A percentile compares a stretch with the other conserved stretches of the same genome.
Conservation (phyloP, 2,329 filamentous ascomycete genomes). For the Didymellaceae sp. region DNA sequence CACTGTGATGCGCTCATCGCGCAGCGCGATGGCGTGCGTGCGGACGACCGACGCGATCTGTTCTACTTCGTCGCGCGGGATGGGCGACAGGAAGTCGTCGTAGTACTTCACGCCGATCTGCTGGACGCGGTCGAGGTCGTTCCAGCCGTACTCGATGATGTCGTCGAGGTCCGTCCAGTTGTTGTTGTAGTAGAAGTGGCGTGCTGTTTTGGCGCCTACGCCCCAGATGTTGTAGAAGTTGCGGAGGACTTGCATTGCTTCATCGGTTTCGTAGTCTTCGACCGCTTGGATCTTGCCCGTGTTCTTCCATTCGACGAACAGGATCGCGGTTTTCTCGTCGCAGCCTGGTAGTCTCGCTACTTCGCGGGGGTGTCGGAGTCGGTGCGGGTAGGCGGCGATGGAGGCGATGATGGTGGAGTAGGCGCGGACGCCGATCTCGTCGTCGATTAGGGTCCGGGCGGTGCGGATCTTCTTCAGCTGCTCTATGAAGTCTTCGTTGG, state of each 20-base stretch:
- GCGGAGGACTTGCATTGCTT: constrained; percentile 68
- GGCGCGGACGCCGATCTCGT: constrained; percentile 80
- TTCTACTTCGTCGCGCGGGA: constrained; percentile 77
- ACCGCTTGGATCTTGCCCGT: constrained; percentile 69
- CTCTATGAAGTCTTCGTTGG: constrained; percentile 77
- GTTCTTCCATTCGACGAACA: constrained; percentile 78
- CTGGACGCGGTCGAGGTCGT: constrained; percentile 75
- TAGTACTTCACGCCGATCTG: constrained; percentile 96
- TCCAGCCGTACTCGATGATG: constrained; percentile 83
- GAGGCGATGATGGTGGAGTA: constrained; percentile 88
- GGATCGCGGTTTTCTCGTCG: constrained; percentile 75
- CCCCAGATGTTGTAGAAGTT: constrained; percentile 89
- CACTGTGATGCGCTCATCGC: constrained; percentile 61
- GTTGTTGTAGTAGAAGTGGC: constrained; percentile 77
- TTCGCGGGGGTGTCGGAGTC: constrained; percentile 54
- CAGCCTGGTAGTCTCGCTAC: constrained; percentile 73
- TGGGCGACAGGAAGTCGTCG: constrained; percentile 76
- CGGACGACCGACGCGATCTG: constrained; percentile 69
- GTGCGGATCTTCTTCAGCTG: constrained; percentile 77
- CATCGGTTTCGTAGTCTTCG: constrained; percentile 67
- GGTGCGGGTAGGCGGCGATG: constrained; percentile 78
- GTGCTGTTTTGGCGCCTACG: constrained; percentile 81
- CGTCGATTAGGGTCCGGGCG: constrained; percentile 72
- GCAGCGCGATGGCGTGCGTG: constrained; percentile 69
- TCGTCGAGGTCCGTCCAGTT: constrained; percentile 87